Conservation (phyloP, 2,329 filamentous ascomycete genomes). For the Alternaria consortialis region DNA sequence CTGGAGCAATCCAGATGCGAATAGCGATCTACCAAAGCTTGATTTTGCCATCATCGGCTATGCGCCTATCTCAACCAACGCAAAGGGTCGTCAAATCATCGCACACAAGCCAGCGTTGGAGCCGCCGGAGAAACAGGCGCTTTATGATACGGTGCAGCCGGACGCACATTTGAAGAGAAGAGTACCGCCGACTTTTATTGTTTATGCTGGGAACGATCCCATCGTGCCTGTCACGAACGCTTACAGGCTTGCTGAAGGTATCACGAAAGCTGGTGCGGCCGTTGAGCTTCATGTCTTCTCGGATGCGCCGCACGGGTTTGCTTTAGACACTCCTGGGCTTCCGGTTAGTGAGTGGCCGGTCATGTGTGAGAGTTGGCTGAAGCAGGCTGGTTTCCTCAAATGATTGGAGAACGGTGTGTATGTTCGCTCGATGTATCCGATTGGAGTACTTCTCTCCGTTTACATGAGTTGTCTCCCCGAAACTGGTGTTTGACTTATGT, state of each 20-base stretch:
- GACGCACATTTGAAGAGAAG: conserved; percentile 23
- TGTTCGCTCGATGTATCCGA: too few relatives aligned
- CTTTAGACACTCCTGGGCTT: conserved; percentile 22
- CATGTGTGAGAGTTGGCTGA: conserved; percentile 29
- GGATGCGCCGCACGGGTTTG: conserved; percentile 35
- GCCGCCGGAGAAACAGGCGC: conserved; percentile 27
- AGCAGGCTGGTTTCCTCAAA: conserved; percentile 18
- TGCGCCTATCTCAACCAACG: conserved; percentile 32
- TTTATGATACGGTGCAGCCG: conserved; percentile 30
- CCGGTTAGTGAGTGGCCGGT: conserved; percentile 26
- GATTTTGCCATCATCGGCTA: conserved; percentile 31
- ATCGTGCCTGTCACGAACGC: conserved; percentile 30
- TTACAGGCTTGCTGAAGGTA: conserved; percentile 26
- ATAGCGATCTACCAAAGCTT: neutral
- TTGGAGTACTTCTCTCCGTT: too few relatives aligned
- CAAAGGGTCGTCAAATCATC: conserved; percentile 26
- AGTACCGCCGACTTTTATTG: conserved; percentile 26
- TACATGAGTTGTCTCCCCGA: too few relatives aligned
- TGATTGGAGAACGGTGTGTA: neutral
- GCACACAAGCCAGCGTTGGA: conserved; percentile 23
- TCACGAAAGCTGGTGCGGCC: conserved; percentile 12
- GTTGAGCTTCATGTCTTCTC: conserved; percentile 33
- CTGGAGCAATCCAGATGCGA: neutral
- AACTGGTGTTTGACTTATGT: too few relatives aligned
- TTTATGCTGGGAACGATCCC: conserved; percentile 29